Percentiles rank a stretch among this genome's conserved stretches.
Conservation (phyloP, 345 rosid species). For the Citrus sinensis region DVS_A1.0 CM039165.1:37986501-37987000, state of each 20-base stretch:
- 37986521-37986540: slow-evolving; percentile 94
- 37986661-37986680: neutral
- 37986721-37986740: neutral
- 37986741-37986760: neutral
- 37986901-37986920: slow-evolving; percentile 55
- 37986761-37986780: neutral
- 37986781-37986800: neutral
- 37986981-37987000: slow-evolving; percentile 29
- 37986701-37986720: neutral
- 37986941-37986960: slow-evolving; percentile 77
- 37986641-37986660: neutral
- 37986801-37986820: neutral
- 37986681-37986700: neutral
- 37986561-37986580: neutral
- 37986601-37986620: neutral
- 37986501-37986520: slow-evolving; percentile 72
- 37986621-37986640: neutral
- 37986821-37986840: neutral
- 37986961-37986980: slow-evolving; percentile 81
- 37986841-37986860: neutral
- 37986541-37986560: slow-evolving; percentile 14
- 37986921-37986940: slow-evolving; percentile 49
- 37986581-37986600: neutral
- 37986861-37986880: slow-evolving; percentile 75
- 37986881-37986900: slow-evolving; percentile 78